Conservation (phyloP, 2,329 filamentous ascomycete genomes). For the Exophiala alcalophila region DNA sequence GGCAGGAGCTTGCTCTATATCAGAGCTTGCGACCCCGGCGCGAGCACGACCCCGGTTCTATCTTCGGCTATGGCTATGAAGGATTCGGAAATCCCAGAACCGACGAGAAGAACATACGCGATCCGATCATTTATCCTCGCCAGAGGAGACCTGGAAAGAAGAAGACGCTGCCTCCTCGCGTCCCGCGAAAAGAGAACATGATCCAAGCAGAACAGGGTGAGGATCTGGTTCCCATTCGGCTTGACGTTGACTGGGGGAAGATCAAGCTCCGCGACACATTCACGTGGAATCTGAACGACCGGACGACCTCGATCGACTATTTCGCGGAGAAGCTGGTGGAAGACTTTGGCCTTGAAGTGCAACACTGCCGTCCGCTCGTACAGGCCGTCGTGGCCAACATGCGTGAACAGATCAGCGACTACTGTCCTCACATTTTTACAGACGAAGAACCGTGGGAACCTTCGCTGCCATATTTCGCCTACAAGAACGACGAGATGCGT, state of each 20-base stretch:
- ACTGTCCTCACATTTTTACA: conserved; percentile 85
- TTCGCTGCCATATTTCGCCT: conserved; percentile 83
- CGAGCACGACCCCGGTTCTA: conserved; percentile 54
- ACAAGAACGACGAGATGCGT: conserved; percentile 99
- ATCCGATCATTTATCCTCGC: conserved; percentile 73
- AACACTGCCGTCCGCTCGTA: conserved; percentile 54
- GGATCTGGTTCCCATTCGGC: conserved; percentile 81
- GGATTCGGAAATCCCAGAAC: conserved; percentile 88
- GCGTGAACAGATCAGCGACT: conserved; percentile 86
- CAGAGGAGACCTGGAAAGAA: conserved; percentile 74
- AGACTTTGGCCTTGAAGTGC: conserved; percentile 73
- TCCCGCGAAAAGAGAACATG: conserved; percentile 74
- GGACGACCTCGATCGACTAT: conserved; percentile 71
- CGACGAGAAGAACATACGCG: conserved; percentile 60
- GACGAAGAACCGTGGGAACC: conserved; percentile 89
- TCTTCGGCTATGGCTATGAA: conserved; percentile 72
- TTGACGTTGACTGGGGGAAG: conserved; percentile 95
- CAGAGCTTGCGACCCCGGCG: conserved; percentile 60
- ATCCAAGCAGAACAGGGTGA: conserved; percentile 87
- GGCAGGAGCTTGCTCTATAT: conserved; percentile 69
- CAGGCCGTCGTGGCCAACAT: conserved; percentile 69
- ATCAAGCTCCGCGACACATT: conserved; percentile 95
- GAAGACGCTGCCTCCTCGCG: conserved; percentile 68
- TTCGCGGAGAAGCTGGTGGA: conserved; percentile 90
- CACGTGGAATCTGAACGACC: conserved; percentile 96